Evolutionary conservation across 2,329 filamentous ascomycete species (phyloP).

Genomic region (Claviceps sp.): DNA sequence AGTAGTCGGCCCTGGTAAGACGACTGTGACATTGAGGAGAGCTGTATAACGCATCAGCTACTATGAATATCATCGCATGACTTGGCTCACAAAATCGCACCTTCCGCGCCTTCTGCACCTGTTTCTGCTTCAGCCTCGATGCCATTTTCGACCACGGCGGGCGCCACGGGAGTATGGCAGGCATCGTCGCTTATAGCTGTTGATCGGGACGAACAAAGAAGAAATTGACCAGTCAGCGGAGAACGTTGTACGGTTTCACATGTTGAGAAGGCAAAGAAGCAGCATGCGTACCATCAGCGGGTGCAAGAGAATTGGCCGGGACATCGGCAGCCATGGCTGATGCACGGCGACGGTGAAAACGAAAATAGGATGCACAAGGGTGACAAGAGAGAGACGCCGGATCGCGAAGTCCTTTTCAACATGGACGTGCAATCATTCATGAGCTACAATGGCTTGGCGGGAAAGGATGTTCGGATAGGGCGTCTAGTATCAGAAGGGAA

Average conservation of each 20-base stretch:
- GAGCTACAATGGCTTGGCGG: not conserved
- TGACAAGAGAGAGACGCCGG: slow-evolving; percentile 11
- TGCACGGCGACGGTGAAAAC: slow-evolving; percentile 6
- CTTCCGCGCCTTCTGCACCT: slow-evolving; percentile 24
- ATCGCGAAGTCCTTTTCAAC: slow-evolving; percentile 14
- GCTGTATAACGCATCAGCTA: slow-evolving; percentile 18
- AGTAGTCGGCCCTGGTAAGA: slow-evolving; percentile 61
- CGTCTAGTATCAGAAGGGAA: not conserved
- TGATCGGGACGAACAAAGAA: not conserved
- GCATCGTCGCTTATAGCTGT: slow-evolving; percentile 14
- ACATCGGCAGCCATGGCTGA: slow-evolving; percentile 21
- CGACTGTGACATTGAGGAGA: slow-evolving; percentile 54
- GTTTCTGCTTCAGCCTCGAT: slow-evolving; percentile 17
- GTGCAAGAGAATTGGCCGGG: slow-evolving; percentile 12
- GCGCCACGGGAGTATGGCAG: slow-evolving; percentile 13
- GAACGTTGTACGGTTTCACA: not conserved
- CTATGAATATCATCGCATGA: not conserved
- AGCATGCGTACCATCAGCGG: slow-evolving; percentile 10
- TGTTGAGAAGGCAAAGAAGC: not conserved
- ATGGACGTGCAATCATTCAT: slow-evolving; percentile 11
- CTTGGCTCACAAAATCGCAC: slow-evolving; percentile 11
- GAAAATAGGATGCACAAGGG: slow-evolving; percentile 8
- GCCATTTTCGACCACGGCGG: slow-evolving; percentile 13
- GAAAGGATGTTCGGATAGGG: not conserved
- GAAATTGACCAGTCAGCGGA: not conserved